phyloP scores from a whole-genome alignment of 345 rosid genomes.

The Rhodamnia rubescens region DNA sequence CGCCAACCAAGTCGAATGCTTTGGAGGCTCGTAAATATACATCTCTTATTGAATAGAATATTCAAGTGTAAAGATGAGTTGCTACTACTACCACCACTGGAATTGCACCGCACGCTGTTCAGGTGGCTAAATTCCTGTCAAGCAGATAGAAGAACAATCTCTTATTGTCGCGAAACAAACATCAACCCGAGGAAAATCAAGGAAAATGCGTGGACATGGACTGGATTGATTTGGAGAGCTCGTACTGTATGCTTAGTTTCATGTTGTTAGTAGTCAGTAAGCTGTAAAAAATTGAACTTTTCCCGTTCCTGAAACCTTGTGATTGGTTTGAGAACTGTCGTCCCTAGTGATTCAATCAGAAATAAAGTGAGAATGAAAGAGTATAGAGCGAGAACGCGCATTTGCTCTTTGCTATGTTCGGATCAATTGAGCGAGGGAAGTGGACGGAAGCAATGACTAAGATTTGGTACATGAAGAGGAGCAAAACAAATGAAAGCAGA shows the following conservation, averaged over 20 bases:
- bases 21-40: slow-evolving; percentile 6
- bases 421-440: not conserved
- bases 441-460: not conserved
- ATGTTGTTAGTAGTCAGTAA: not conserved
- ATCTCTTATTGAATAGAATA: slow-evolving; percentile 15
- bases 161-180: not conserved
- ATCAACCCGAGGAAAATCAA: not conserved
- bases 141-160: not conserved
- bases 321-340: not conserved
- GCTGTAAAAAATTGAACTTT: not conserved
- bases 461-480: not conserved
- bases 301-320: not conserved
- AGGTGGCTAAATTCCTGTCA: not conserved
- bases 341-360: not conserved
- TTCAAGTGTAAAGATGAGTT: not conserved
- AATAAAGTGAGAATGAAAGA: not conserved
- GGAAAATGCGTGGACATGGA: not conserved
- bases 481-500: not conserved
- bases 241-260: not conserved
- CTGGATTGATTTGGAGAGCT: not conserved
- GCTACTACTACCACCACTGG: not conserved
- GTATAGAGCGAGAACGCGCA: not conserved
- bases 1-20: slow-evolving; percentile 3
- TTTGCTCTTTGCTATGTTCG: not conserved
- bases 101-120: not conserved